Evolutionary conservation across 805 yeast genomes (phyloP).

Genomic region (Ogataea kodamae): DNA sequence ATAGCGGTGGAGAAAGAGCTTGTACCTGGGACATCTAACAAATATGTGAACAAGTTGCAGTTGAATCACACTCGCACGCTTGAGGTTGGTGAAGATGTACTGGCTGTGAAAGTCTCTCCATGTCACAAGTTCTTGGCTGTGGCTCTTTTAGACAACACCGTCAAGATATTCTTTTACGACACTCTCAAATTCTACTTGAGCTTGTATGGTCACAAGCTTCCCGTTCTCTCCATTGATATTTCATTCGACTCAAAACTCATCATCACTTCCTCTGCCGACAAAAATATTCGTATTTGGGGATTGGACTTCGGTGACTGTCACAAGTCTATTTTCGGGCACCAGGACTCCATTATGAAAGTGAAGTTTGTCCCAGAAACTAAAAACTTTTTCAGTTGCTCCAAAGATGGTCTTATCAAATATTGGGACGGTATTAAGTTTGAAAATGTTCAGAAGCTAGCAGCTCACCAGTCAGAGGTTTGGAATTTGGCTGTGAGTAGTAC

Average conservation of each 20-base stretch:
- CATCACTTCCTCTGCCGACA: conserved; percentile 94
- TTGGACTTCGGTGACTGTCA: conserved; percentile 99
- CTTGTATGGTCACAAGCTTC: conserved; percentile 93
- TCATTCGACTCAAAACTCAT: conserved; percentile 84
- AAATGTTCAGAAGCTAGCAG: conserved; percentile 79
- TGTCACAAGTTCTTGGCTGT: conserved; percentile 75
- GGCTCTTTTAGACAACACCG: conserved; percentile 88
- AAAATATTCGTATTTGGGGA: conserved; percentile 98
- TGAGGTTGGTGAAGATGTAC: conserved; percentile 82
- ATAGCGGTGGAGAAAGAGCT: conserved; percentile 61
- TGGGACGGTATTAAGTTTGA: conserved; percentile 99
- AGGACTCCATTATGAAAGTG: conserved; percentile 90
- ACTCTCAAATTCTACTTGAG: conserved; percentile 83
- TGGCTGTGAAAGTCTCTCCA: conserved; percentile 76
- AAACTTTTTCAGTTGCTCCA: conserved; percentile 84
- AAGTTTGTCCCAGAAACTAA: conserved; percentile 81
- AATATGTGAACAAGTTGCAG: conserved; percentile 49
- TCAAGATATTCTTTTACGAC: conserved; percentile 87
- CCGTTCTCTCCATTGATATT: conserved; percentile 89
- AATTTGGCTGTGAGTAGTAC: conserved; percentile 70
- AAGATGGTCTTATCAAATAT: conserved; percentile 85
- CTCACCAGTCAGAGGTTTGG: conserved; percentile 95
- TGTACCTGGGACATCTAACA: conserved; percentile 63
- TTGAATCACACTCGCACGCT: conserved; percentile 74
- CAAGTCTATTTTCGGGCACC: conserved; percentile 93